Percentiles rank a stretch among this genome's conserved stretches.
Evolutionary conservation across 805 yeast genomes (phyloP).

Genomic region (Metschnikowia aberdeeniae): DNA sequence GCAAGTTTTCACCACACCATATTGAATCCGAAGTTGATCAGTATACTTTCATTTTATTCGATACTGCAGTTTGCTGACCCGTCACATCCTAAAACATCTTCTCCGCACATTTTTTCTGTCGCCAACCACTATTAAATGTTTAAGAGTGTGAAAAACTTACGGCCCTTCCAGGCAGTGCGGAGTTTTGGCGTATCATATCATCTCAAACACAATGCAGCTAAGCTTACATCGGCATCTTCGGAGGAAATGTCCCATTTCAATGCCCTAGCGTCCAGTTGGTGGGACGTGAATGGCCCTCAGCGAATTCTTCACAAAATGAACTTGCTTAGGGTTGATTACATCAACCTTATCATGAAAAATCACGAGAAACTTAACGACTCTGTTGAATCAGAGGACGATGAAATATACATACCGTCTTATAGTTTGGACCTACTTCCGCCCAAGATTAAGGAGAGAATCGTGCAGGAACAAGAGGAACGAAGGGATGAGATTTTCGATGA

Average conservation of each 20-base stretch:
- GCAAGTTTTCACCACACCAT: too few species aligned
- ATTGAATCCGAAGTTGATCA: too few species aligned
- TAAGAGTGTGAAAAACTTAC: conserved; percentile 6
- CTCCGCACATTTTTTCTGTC: conserved; percentile 5
- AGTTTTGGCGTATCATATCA: conserved; percentile 4
- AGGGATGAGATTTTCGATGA: conserved; percentile 33
- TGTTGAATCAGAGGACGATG: conserved; percentile 32
- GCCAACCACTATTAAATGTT: conserved; percentile 5
- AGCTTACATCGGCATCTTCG: conserved; percentile 41
- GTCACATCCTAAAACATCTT: neutral
- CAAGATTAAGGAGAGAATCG: conserved; percentile 45
- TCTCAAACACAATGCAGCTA: conserved; percentile 2
- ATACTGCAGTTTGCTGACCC: too few species aligned
- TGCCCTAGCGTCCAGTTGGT: conserved; percentile 91
- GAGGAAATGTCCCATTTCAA: conserved; percentile 81
- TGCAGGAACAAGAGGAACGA: conserved; percentile 46
- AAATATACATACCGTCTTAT: conserved; percentile 75
- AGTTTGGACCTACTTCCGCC: conserved; percentile 62
- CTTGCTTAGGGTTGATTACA: conserved; percentile 80
- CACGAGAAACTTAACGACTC: conserved; percentile 40
- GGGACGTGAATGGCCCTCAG: conserved; percentile 94
- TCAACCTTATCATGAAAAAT: conserved; percentile 53
- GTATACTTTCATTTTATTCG: too few species aligned
- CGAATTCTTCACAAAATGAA: conserved; percentile 94
- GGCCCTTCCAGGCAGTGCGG: conserved; percentile 5